Conservation (phyloP, 2,329 filamentous ascomycete species). For the Xylaria polymorpha region DNA sequence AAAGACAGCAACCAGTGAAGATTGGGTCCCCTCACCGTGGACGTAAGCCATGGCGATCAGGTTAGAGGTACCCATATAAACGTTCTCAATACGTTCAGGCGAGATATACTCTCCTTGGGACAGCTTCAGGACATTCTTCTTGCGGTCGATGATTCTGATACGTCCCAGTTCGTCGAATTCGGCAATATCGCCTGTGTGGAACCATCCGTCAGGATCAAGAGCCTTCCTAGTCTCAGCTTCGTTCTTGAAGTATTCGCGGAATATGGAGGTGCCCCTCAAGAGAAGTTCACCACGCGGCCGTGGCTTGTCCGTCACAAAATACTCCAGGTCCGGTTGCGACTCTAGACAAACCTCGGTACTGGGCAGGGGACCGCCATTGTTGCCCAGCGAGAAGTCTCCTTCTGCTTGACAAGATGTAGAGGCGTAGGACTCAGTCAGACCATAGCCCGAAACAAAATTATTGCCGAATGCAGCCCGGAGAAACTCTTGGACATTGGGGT, state of each 20-base stretch:
- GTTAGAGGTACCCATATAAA: conserved; percentile 84
- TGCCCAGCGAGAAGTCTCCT: conserved; percentile 80
- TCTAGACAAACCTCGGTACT: conserved; percentile 80
- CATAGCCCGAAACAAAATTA: conserved; percentile 87
- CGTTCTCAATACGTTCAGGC: conserved; percentile 95
- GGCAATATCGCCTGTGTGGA: conserved; percentile 94
- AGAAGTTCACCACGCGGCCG: conserved; percentile 90
- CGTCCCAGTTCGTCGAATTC: conserved; percentile 86
- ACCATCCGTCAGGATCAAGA: conserved; percentile 92
- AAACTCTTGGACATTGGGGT: conserved; percentile 89
- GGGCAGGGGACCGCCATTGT: conserved; percentile 79
- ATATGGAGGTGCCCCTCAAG: conserved; percentile 81
- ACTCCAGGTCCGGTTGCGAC: conserved; percentile 95
- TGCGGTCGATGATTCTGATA: conserved; percentile 92
- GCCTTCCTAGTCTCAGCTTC: conserved; percentile 85
- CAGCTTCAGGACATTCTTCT: conserved; percentile 99
- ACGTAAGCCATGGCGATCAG: conserved; percentile 86
- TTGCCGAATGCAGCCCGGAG: conserved; percentile 84
- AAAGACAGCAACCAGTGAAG: conserved; percentile 85
- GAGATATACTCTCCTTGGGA: conserved; percentile 98
- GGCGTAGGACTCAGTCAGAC: conserved; percentile 93
- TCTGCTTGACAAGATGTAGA: conserved; percentile 75
- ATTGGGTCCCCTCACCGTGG: conserved; percentile 87
- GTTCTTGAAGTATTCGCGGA: conserved; percentile 91
- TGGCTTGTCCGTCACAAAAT: conserved; percentile 87